These are phyloP conservation scores for Blastocystis sp. DNA, from an alignment of 352 stramenopile genomes.

Conservation along the genomic window DNA sequence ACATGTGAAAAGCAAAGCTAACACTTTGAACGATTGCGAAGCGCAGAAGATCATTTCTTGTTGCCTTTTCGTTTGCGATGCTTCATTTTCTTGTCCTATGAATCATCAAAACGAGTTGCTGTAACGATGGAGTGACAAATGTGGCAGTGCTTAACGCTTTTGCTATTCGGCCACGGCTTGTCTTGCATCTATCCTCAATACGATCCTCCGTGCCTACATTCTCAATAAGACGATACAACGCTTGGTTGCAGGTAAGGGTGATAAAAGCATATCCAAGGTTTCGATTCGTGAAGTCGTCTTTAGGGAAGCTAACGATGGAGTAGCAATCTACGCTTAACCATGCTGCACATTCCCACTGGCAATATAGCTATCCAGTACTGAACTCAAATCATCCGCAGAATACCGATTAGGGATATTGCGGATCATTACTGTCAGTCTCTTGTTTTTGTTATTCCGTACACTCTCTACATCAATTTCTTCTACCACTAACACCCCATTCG, in stretches of 20 bases:
- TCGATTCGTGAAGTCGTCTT: not conserved
- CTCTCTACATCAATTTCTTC: not conserved
- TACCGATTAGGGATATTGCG: not conserved
- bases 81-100: not conserved
- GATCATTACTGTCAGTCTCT: not conserved
- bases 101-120: not conserved
- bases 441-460: not conserved
- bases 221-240: not conserved
- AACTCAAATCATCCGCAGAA: not conserved
- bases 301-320: not conserved
- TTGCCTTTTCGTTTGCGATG: not conserved
- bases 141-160: not conserved
- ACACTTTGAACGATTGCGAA: slow-evolving; percentile 5
- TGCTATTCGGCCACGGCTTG: not conserved
- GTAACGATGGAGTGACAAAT: not conserved
- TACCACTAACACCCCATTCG: not conserved
- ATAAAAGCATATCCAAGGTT: not conserved
- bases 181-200: not conserved
- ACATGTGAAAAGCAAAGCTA: not conserved
- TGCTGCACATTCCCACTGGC: not conserved
- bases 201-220: not conserved
- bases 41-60: not conserved
- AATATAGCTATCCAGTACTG: not conserved
- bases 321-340: not conserved
- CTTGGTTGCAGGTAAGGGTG: not conserved